These are phyloP conservation scores for Phytophthora citricola DNA, from an alignment of 352 stramenopile genomes.

Conservation along the genomic window DNA sequence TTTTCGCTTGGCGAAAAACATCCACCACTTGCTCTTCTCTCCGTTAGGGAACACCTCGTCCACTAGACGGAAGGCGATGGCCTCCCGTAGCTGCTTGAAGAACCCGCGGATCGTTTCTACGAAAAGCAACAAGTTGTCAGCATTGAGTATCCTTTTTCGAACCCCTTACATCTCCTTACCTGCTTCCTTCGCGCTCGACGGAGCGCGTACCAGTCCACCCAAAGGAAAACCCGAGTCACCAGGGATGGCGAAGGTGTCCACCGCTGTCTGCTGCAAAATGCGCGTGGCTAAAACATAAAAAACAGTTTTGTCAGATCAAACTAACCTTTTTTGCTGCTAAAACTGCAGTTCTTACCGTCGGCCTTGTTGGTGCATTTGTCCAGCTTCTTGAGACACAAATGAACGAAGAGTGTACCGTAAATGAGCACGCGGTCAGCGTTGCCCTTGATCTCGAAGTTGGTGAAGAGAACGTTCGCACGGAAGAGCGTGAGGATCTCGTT, in stretches of 20 bases:
- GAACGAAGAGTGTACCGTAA: conserved; percentile 94
- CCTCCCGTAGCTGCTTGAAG: conserved; percentile 92
- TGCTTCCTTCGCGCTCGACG: conserved; percentile 79
- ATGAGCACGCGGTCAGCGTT: conserved; percentile 92
- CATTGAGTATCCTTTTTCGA: not conserved
- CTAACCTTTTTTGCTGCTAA: not conserved
- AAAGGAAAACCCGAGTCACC: conserved; percentile 87
- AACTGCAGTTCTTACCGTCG: conserved; percentile 47
- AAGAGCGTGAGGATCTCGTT: conserved; percentile 95
- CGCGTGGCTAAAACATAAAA: conserved; percentile 53
- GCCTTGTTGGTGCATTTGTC: conserved; percentile 83
- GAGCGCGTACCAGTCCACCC: conserved; percentile 78
- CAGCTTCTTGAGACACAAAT: conserved; percentile 92
- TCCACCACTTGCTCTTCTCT: conserved; percentile 95
- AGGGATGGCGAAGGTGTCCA: conserved; percentile 88
- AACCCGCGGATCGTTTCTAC: conserved; percentile 87
- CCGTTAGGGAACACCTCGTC: conserved; percentile 88
- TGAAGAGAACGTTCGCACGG: conserved; percentile 94
- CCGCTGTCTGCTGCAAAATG: conserved; percentile 81
- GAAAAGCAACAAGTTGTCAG: conserved; percentile 6
- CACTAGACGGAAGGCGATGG: conserved; percentile 79
- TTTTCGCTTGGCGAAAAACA: conserved; percentile 93
- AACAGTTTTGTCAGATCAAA: conserved; percentile 11
- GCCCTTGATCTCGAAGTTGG: conserved; percentile 94
- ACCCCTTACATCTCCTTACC: conserved; percentile 31